Conservation (phyloP, 192 early-diverging fungal genomes). For the Borealophlyctis nickersoniae region DNA sequence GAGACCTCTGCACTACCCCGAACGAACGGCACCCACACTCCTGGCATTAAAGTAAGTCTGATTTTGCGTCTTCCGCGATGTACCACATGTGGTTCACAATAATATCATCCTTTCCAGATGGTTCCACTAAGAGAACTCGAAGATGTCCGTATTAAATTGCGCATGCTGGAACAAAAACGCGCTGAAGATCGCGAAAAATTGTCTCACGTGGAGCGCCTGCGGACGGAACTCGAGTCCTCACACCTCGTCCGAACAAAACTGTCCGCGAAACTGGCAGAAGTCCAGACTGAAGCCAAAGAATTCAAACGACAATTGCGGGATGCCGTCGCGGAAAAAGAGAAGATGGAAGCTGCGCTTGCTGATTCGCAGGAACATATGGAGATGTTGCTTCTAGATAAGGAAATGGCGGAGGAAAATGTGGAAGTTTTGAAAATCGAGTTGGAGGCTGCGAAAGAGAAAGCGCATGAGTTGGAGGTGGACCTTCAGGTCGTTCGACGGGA, state of each 20-base stretch:
- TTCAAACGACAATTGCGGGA: constrained; percentile 58
- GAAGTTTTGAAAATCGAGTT: constrained; percentile 75
- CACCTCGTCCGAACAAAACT: constrained; percentile 11
- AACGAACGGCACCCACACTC: too few relatives aligned
- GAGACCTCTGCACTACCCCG: too few relatives aligned
- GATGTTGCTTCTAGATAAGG: constrained; percentile 83
- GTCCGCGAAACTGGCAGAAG: constrained; percentile 60
- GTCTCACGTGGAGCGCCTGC: constrained; percentile 68
- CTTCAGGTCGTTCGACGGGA: constrained; percentile 68
- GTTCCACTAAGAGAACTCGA: constrained; percentile 59
- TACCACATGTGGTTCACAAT: too few relatives aligned
- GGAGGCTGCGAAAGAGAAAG: constrained; percentile 68
- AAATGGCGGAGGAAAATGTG: constrained; percentile 84
- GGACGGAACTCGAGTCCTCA: constrained; percentile 65
- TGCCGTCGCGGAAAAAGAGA: constrained; percentile 57
- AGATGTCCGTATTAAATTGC: constrained; percentile 73
- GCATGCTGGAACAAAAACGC: constrained; percentile 75
- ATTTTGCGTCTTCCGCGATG: too few relatives aligned
- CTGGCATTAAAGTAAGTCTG: too few relatives aligned
- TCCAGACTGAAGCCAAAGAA: constrained; percentile 72
- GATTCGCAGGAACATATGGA: constrained; percentile 79
- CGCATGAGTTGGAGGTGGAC: constrained; percentile 72
- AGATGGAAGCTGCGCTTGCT: constrained; percentile 61
- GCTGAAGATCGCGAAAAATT: constrained; percentile 74
- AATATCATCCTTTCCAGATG: constrained; percentile 1